phyloP scores from a whole-genome alignment of 2,329 filamentous ascomycete species.

The Sclerotinia subarctica region DNA sequence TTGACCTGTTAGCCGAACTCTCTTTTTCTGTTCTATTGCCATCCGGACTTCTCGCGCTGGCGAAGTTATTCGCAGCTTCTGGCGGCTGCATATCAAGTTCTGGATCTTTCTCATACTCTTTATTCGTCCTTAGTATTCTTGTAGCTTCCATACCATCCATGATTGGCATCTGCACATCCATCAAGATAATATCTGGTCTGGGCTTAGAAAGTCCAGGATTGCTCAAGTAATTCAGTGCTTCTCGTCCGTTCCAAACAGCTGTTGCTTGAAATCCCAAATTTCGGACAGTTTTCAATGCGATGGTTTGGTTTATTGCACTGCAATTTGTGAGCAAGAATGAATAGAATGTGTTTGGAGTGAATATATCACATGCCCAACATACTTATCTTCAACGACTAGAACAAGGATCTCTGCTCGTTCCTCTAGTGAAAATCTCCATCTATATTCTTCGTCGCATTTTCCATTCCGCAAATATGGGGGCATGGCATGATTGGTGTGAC shows the following conservation, averaged over 20 bases:
- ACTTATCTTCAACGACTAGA: constrained; percentile 34
- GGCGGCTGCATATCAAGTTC: background rate
- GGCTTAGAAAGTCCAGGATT: constrained; percentile 25
- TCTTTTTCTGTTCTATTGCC: constrained; percentile 22
- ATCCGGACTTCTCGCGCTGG: background rate
- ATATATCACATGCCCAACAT: constrained; percentile 7
- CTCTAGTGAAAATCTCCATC: background rate
- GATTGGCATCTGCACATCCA: constrained; percentile 55
- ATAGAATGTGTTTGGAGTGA: background rate
- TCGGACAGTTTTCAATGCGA: constrained; percentile 30
- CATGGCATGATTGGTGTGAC: constrained; percentile 15
- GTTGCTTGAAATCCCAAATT: constrained; percentile 31
- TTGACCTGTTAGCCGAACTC: background rate
- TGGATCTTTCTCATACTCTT: constrained; percentile 18
- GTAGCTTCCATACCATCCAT: constrained; percentile 51
- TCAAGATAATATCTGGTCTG: constrained; percentile 30
- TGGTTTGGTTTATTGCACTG: constrained; percentile 33
- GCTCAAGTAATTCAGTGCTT: constrained; percentile 31
- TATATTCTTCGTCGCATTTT: background rate
- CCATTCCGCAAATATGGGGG: constrained; percentile 1
- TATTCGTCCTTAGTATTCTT: constrained; percentile 43
- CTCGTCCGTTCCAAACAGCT: constrained; percentile 33
- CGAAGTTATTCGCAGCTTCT: constrained; percentile 38
- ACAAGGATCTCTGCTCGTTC: constrained; percentile 27
- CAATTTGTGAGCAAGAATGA: constrained; percentile 6